Percentiles rank a stretch among this genome's conserved stretches.
Evolutionary conservation across 164 flowering plant genomes (phyloP).

Genomic region (Aristolochia fimbriata): DNA sequence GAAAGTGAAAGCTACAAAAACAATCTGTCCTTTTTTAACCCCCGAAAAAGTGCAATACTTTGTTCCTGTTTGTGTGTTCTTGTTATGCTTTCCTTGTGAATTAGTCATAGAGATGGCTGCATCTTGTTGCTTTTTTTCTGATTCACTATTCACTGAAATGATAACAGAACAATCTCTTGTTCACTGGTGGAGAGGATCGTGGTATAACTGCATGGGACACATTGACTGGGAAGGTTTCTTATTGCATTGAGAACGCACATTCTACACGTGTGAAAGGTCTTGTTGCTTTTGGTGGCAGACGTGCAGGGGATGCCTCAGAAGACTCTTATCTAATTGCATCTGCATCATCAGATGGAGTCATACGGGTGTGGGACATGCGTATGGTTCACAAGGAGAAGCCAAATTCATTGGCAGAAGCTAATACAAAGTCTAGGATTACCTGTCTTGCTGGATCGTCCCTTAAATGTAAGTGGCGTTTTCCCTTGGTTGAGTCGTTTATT

Average conservation of each 20-base stretch:
- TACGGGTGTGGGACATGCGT: conserved; percentile 91
- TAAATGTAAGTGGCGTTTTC: conserved; percentile 46
- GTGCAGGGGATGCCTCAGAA: conserved; percentile 23
- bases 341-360: conserved; percentile 86
- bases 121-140: no score
- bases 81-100: no score
- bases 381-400: conserved; percentile 50
- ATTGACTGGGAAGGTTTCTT: conserved; percentile 68
- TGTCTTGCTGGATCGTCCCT: conserved; percentile 85
- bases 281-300: conserved; percentile 43
- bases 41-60: no score
- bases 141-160: neutral
- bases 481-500: neutral
- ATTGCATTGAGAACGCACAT: conserved; percentile 71
- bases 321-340: conserved; percentile 63
- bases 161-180: conserved; percentile 62
- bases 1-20: no score
- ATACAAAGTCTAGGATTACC: conserved; percentile 80
- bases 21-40: no score
- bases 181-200: conserved; percentile 85
- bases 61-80: no score
- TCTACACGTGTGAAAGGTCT: conserved; percentile 75
- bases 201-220: conserved; percentile 82
- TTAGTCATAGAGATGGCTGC: no score
- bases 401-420: conserved; percentile 61